Conservation (phyloP, 2,329 filamentous ascomycete species). For the Emericellopsis cladophorae region DNA sequence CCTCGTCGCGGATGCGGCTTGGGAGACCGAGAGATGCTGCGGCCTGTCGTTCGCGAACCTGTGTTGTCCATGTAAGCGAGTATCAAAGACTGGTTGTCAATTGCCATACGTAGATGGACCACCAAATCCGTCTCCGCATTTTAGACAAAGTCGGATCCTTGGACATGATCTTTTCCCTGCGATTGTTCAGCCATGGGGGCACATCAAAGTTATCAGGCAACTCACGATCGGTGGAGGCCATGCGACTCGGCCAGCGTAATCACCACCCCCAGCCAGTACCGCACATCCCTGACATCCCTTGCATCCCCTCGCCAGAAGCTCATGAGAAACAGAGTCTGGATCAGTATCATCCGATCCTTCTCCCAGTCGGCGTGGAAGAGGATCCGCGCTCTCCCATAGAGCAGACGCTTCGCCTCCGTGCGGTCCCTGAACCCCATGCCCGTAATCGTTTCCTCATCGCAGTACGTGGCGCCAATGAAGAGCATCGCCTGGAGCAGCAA, state of each 20-base stretch:
- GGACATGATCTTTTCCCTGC: constrained; percentile 1
- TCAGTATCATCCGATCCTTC: constrained; percentile 31
- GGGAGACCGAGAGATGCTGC: constrained; percentile 21
- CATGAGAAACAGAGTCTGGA: constrained; percentile 39
- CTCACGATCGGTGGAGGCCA: constrained; percentile 27
- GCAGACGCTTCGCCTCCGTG: constrained; percentile 32
- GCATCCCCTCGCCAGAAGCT: constrained; percentile 42
- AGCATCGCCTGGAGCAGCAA: constrained; percentile 39
- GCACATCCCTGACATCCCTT: constrained; percentile 30
- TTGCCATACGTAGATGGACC: constrained; percentile 34
- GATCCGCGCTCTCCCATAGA: constrained; percentile 36
- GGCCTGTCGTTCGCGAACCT: constrained; percentile 23
- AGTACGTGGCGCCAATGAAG: constrained; percentile 40
- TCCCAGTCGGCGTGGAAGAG: constrained; percentile 42
- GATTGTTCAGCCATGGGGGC: background rate
- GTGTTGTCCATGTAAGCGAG: background rate
- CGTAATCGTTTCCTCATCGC: constrained; percentile 28
- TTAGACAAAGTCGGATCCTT: constrained; percentile 7
- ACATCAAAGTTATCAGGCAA: background rate
- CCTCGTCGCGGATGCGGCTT: constrained; percentile 22
- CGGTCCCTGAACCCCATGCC: constrained; percentile 32
- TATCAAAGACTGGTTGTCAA: background rate
- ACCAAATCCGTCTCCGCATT: constrained; percentile 36
- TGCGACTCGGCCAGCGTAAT: constrained; percentile 37
- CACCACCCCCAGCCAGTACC: constrained; percentile 36